These are phyloP conservation scores for Geosmithia flava DNA, from an alignment of 2,329 filamentous ascomycete genomes.

Conservation along the genomic window DNA sequence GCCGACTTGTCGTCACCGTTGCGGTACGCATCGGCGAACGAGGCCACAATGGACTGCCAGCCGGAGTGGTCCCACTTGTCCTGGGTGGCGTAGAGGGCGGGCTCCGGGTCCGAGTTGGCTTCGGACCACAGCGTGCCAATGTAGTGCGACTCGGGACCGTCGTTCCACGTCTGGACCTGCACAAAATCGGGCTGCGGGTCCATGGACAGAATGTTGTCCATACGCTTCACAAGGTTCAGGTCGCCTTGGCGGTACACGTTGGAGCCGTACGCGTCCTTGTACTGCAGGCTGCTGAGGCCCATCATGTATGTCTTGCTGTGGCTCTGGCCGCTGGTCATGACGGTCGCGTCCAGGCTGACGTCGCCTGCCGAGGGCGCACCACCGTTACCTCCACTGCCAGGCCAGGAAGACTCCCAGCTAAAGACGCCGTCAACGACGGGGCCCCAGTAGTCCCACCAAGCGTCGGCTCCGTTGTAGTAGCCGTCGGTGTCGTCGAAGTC, in stretches of 20 bases:
- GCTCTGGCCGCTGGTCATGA: too few relatives aligned
- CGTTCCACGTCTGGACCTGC: constrained; percentile 5
- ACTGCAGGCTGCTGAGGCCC: constrained; percentile 5
- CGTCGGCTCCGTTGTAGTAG: constrained; percentile 1
- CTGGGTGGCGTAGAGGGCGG: constrained; percentile 5
- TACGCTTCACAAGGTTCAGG: constrained; percentile 5
- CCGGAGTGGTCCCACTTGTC: constrained; percentile 4
- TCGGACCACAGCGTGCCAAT: constrained; percentile 6
- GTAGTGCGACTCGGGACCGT: constrained; percentile 10
- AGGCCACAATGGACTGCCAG: constrained; percentile 6
- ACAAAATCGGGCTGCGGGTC: constrained; percentile 3
- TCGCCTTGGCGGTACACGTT: constrained; percentile 6
- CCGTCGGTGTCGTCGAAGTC: constrained; percentile 2
- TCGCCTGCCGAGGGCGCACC: not conserved
- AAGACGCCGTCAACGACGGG: constrained; percentile 6
- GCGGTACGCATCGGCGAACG: constrained; percentile 6
- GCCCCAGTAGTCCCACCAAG: constrained; percentile 3
- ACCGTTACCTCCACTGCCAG: not conserved
- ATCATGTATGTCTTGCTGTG: constrained; percentile 4
- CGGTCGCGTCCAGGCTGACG: not conserved
- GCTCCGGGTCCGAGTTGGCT: constrained; percentile 2
- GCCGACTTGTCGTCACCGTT: constrained; percentile 2
- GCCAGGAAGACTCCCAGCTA: constrained; percentile 7
- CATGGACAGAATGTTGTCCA: constrained; percentile 4
- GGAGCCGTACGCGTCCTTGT: constrained; percentile 5